Conservation (phyloP, 768 basidiomycete species). For the Tulasnella sp. region DNA sequence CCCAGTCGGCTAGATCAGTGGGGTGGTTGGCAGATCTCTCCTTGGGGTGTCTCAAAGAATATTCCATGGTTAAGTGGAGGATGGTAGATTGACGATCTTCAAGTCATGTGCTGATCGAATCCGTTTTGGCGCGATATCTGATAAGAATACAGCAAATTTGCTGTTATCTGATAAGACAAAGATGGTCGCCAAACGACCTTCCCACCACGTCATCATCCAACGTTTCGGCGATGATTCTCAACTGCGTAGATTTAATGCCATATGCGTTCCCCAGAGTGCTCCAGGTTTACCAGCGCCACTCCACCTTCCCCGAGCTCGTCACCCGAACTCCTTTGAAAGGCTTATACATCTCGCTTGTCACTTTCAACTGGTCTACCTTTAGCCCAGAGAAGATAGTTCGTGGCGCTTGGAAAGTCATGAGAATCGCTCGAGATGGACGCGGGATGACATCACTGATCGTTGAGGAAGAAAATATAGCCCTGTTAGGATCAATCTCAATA, state of each 20-base stretch:
- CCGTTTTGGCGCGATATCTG: too few species aligned
- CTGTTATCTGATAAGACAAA: too few species aligned
- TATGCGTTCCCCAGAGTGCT: not conserved
- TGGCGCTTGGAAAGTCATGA: constrained; percentile 59
- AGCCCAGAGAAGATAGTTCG: constrained; percentile 65
- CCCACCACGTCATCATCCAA: too few species aligned
- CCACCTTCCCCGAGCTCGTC: constrained; percentile 51
- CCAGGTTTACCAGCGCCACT: constrained; percentile 38
- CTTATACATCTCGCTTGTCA: constrained; percentile 73
- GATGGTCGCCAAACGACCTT: too few species aligned
- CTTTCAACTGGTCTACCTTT: constrained; percentile 75
- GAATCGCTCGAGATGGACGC: constrained; percentile 65
- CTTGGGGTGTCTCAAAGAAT: too few species aligned
- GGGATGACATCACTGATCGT: constrained; percentile 35
- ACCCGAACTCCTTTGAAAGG: constrained; percentile 85
- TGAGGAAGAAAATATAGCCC: not conserved
- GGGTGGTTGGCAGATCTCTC: not conserved
- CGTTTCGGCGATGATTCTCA: too few species aligned
- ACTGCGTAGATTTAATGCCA: not conserved
- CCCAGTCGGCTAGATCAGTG: constrained; percentile 7
- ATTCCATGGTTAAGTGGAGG: too few species aligned
- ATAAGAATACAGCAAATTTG: too few species aligned
- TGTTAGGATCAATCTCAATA: not conserved
- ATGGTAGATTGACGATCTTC: too few species aligned
- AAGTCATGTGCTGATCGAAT: too few species aligned